Evolutionary conservation across 805 yeast species (phyloP).

Genomic region (Teunomyces funiuensis): DNA sequence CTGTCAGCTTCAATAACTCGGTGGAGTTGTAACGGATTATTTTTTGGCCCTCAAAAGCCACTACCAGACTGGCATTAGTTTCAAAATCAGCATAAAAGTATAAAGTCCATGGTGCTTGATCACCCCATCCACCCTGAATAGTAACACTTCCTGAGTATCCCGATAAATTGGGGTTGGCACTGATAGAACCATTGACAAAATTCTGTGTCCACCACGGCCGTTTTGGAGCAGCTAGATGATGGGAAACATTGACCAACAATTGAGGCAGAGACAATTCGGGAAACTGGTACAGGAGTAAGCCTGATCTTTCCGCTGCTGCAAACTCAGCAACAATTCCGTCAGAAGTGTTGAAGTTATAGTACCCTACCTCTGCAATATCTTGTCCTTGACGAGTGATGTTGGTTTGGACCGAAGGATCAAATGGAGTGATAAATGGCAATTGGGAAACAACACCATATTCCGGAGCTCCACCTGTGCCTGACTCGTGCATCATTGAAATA

Average conservation of each 20-base stretch:
- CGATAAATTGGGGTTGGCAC: conserved; percentile 12
- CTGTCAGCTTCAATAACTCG: conserved; percentile 13
- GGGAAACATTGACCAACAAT: conserved; percentile 28
- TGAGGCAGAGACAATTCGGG: conserved; percentile 11
- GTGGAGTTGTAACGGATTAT: neutral
- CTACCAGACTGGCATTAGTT: conserved; percentile 12
- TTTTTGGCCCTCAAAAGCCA: conserved; percentile 12
- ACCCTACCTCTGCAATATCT: conserved; percentile 25
- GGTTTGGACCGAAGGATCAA: conserved; percentile 13
- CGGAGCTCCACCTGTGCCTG: conserved; percentile 42
- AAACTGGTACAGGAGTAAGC: conserved; percentile 24
- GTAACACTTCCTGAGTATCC: conserved; percentile 25
- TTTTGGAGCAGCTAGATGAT: conserved; percentile 24
- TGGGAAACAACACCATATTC: conserved; percentile 35
- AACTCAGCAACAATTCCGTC: conserved; percentile 24
- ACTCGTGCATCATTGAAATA: conserved; percentile 38
- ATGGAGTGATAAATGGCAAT: conserved; percentile 22
- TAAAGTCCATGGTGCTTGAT: conserved; percentile 25
- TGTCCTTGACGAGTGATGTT: conserved; percentile 12
- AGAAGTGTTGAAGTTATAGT: conserved; percentile 20
- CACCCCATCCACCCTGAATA: conserved; percentile 33
- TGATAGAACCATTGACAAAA: conserved; percentile 24
- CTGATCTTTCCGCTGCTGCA: conserved; percentile 27
- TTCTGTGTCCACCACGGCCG: conserved; percentile 35
- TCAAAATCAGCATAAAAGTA: conserved; percentile 31